Conservation (phyloP, 2,329 filamentous ascomycete species). For the Scopulariopsis brevicaulis region DNA sequence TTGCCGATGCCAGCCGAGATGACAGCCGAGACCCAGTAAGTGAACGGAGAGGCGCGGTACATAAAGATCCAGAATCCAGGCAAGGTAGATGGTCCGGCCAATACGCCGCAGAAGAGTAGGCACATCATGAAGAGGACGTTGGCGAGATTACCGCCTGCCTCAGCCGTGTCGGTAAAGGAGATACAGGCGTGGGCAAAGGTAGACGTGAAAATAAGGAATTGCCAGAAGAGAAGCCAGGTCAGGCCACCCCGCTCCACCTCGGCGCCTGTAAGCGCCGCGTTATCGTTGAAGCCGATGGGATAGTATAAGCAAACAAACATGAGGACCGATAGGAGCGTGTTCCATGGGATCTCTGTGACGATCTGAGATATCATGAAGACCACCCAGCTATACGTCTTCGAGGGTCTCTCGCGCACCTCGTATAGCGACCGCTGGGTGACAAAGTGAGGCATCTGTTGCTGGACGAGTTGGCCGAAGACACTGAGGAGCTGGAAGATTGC, state of each 20-base stretch:
- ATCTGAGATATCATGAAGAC: conserved; percentile 78
- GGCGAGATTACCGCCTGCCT: conserved; percentile 65
- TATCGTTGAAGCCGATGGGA: conserved; percentile 64
- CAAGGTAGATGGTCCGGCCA: conserved; percentile 49
- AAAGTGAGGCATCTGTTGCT: conserved; percentile 80
- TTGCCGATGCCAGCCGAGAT: conserved; percentile 59
- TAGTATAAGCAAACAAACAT: conserved; percentile 82
- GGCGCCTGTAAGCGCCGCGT: conserved; percentile 50
- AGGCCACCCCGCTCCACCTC: conserved; percentile 60
- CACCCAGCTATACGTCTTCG: conserved; percentile 76
- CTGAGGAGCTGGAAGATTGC: conserved; percentile 75
- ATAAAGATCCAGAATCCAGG: conserved; percentile 77
- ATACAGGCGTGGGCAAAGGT: conserved; percentile 75
- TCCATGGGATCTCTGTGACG: conserved; percentile 77
- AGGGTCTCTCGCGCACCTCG: conserved; percentile 74
- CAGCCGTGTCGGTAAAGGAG: conserved; percentile 61
- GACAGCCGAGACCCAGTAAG: conserved; percentile 67
- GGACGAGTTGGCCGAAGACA: conserved; percentile 67
- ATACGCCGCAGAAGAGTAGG: conserved; percentile 66
- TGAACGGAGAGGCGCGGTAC: conserved; percentile 74
- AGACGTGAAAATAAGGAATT: conserved; percentile 69
- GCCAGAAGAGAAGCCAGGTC: conserved; percentile 66
- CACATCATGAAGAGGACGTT: conserved; percentile 63
- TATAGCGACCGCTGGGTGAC: conserved; percentile 73
- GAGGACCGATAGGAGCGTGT: conserved; percentile 62